Conservation (phyloP, 2,329 filamentous ascomycete species). For the Ophiocordyceps camponoti-floridani region DNA sequence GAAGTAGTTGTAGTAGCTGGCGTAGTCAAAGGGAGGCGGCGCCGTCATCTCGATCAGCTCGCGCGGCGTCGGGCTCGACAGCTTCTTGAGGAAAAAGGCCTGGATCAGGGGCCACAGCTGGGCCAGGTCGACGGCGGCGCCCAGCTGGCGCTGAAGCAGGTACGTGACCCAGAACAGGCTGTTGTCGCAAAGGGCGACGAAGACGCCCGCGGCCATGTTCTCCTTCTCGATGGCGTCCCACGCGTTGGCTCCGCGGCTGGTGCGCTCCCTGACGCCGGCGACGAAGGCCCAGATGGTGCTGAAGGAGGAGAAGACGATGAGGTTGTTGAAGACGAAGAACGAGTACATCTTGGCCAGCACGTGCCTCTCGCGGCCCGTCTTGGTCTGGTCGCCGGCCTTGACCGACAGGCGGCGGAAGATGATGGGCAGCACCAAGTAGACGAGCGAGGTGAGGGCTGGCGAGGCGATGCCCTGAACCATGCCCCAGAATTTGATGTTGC, state of each 20-base stretch:
- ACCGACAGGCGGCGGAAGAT: conserved; percentile 80
- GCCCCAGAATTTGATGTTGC: conserved; percentile 55
- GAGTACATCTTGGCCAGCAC: conserved; percentile 80
- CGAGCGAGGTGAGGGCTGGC: conserved; percentile 68
- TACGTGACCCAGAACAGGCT: conserved; percentile 92
- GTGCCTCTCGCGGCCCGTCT: conserved; percentile 80
- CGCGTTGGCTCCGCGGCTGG: conserved; percentile 36
- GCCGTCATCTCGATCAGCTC: conserved; percentile 86
- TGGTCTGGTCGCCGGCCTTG: conserved; percentile 72
- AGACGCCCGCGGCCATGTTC: conserved; percentile 43
- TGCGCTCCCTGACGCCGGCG: conserved; percentile 41
- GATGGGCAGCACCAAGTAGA: conserved; percentile 76
- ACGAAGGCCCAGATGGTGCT: conserved; percentile 64
- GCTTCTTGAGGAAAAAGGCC: conserved; percentile 70
- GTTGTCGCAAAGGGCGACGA: conserved; percentile 61
- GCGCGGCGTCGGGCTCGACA: conserved; percentile 73
- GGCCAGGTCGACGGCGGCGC: conserved; percentile 82
- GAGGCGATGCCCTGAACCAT: conserved; percentile 83
- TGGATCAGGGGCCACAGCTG: conserved; percentile 73
- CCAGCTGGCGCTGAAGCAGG: conserved; percentile 80
- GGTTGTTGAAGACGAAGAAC: conserved; percentile 96
- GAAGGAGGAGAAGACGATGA: conserved; percentile 87
- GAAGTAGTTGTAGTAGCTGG: conserved; percentile 96
- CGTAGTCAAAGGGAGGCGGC: conserved; percentile 84
- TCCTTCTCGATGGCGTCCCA: conserved; percentile 52